Base-by-base conservation (phyloP, 2,329 filamentous ascomycete genomes). In the Colletotrichum lentis region DNA sequence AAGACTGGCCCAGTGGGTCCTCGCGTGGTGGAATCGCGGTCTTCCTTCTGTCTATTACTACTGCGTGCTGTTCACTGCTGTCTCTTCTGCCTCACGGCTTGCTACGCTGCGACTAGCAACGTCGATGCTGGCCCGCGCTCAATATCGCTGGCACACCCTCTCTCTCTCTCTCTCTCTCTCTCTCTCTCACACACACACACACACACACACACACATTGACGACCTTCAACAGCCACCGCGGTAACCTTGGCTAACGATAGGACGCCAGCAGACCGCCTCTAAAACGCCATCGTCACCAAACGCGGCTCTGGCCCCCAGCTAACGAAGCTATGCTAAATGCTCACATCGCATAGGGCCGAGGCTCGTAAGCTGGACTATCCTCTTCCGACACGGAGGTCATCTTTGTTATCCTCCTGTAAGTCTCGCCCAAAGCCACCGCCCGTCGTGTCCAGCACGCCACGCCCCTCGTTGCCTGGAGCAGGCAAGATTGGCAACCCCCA, bases 201-300 rank as follows among this genome's bases (percentile, higher is more conserved):
- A 31, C 27, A 31, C 27, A 8, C 27, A 31, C 7, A 31, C 7
- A 7, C 10, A 57, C 39, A 31, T 37, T 27, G 22, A 41, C 53
- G 35, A 24, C 27, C 44, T 16, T 49, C 55, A 14, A 20, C 54
- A 16, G 37, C 16, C 27, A 37, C 54, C 39, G 20, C 35, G 54
- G 50, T n/a, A 41, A 47, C 22, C 61, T 64, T 47, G 31, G 8
- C 47, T 65, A 59, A 43, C 22, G 54, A 39, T 43, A 55, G 39
- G 20, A 55, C 54, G 49, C 61, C 61, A 64, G n/a, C 39, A 65
- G 47, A 68, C 65, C 65, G 55, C 65, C 65, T 56, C 62, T 24
- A 55, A 53, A 43, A 65, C 41, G 55, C 37, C 55, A 61, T 65
- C 50, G 54, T 64, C 61, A 68, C 31, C 46, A 64, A 35, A 41